Evolutionary conservation across 345 rosid genomes (phyloP), one percentile per base, ranked within the genome.

Genomic region (Jatropha curcas): DNA sequence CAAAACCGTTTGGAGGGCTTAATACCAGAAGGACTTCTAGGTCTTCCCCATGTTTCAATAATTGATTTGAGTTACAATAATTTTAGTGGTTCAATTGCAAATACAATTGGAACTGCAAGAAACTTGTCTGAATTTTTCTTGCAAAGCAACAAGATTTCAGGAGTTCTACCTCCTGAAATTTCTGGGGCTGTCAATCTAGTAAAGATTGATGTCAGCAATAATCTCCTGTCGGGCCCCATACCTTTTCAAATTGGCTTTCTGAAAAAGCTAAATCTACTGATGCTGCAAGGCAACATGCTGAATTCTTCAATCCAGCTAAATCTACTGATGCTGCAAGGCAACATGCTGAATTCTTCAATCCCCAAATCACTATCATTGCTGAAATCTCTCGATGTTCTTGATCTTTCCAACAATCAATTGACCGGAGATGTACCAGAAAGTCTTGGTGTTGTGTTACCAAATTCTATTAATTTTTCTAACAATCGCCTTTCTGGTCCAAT

Each of bases 201-300:
- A 45, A 94, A 94, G 86, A 82, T 94, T 80, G 97, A 94, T 80
- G 87, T 94, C 71, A 90, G 97, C 73, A 85, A 84, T 79, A 94
- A 94, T 75, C 72, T 81, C 16, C 58, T 94, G 45, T 82, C 87
- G 66, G 98, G 97, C 52, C 83, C 96, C 39, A 82, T 94, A 72
- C 97, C 98, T 60, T 76, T 87, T 4, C 91, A 89, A 65, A 86
- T 92, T 3, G 93, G 98, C 34, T 77, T 82, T 70, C 85, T 94
- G 4, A 81, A 64, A 82, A 87, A 84, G 79, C 90, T 94, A 4
- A 94, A 90, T 76, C 71, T n/a, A n/a, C n/a, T n/a, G n/a, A n/a
- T n/a, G n/a, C n/a, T n/a, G n/a, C n/a, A n/a, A n/a, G n/a, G n/a
- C n/a, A n/a, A n/a, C n/a, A n/a, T n/a, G n/a, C n/a, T n/a, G n/a